These are phyloP conservation scores for Ganoderma multipileum DNA, from an alignment of 1,284 basidiomycete species.

Conservation along the genomic window DNA sequence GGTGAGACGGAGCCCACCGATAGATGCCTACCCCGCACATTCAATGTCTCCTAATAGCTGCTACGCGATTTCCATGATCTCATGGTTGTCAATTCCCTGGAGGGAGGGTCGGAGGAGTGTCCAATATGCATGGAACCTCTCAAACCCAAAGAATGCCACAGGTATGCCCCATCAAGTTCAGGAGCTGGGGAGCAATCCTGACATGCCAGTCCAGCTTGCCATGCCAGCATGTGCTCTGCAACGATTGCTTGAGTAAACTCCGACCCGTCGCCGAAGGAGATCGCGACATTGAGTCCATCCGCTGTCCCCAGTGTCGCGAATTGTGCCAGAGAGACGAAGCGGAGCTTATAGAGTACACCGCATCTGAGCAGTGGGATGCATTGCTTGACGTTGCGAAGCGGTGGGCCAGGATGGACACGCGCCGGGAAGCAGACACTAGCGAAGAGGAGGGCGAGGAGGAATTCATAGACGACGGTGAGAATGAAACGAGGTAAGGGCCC, in stretches of 20 bases:
- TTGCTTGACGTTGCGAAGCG: slow-evolving; percentile 50
- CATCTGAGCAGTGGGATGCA: slow-evolving; percentile 55
- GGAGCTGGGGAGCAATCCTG: background rate
- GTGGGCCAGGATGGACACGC: slow-evolving; percentile 48
- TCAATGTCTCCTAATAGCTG: slow-evolving; percentile 42
- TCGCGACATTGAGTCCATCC: slow-evolving; percentile 37
- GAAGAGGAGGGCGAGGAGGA: slow-evolving; percentile 47
- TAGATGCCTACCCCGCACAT: background rate
- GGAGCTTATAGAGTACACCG: slow-evolving; percentile 50
- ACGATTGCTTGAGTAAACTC: slow-evolving; percentile 44
- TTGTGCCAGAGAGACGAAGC: slow-evolving; percentile 43
- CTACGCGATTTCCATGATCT: slow-evolving; percentile 49
- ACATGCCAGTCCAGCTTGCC: slow-evolving; percentile 39
- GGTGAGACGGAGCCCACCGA: slow-evolving; percentile 32
- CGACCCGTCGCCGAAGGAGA: slow-evolving; percentile 12
- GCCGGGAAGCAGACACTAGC: slow-evolving; percentile 45
- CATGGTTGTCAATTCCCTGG: slow-evolving; percentile 48
- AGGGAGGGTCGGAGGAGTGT: slow-evolving; percentile 50
- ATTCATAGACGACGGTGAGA: slow-evolving; percentile 1
- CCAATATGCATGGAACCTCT: slow-evolving; percentile 50
- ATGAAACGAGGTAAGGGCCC: background rate
- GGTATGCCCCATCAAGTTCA: slow-evolving; percentile 28
- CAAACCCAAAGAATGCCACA: slow-evolving; percentile 42
- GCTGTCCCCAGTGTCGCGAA: slow-evolving; percentile 51
- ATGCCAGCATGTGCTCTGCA: slow-evolving; percentile 53